Percentiles rank a stretch among this genome's conserved stretches.
Conservation (phyloP, 2,329 filamentous ascomycete genomes). For the Sphaerulina musiva region DNA sequence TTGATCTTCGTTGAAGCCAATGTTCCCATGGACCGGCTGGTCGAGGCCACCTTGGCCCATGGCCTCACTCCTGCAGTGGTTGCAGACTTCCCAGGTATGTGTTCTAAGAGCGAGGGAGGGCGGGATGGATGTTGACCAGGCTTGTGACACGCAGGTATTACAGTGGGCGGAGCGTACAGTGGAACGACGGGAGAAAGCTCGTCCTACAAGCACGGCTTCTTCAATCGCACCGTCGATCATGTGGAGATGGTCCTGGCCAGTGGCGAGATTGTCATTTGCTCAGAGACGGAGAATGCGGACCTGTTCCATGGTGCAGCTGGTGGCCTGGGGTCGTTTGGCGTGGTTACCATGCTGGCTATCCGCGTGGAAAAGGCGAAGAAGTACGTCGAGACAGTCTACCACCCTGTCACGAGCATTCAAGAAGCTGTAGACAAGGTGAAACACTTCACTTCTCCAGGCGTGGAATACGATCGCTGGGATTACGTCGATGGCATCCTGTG, state of each 20-base stretch:
- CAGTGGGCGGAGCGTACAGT: constrained; percentile 60
- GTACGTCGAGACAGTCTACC: constrained; percentile 47
- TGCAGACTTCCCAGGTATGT: constrained; percentile 57
- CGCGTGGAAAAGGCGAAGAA: constrained; percentile 42
- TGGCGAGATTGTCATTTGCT: constrained; percentile 52
- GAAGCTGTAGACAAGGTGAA: constrained; percentile 40
- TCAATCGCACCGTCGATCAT: constrained; percentile 55
- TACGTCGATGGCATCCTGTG: constrained; percentile 49
- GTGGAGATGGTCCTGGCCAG: constrained; percentile 61
- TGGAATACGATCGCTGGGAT: constrained; percentile 38
- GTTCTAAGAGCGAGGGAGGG: neutral
- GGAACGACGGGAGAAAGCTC: constrained; percentile 64
- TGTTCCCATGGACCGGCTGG: constrained; percentile 60
- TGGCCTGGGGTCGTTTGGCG: constrained; percentile 59
- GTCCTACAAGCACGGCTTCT: constrained; percentile 61
- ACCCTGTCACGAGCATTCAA: constrained; percentile 38
- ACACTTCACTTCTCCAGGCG: constrained; percentile 30
- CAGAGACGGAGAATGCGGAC: constrained; percentile 50
- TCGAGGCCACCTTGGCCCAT: constrained; percentile 51
- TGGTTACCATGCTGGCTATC: constrained; percentile 53
- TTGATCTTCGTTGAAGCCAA: constrained; percentile 63
- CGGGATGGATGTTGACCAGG: neutral
- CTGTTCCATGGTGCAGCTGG: constrained; percentile 60
- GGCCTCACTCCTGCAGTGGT: constrained; percentile 59
- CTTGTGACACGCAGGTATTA: constrained; percentile 46